Base-by-base conservation (phyloP, 441 rosid species). In the Metrosideros polymorpha region DNA sequence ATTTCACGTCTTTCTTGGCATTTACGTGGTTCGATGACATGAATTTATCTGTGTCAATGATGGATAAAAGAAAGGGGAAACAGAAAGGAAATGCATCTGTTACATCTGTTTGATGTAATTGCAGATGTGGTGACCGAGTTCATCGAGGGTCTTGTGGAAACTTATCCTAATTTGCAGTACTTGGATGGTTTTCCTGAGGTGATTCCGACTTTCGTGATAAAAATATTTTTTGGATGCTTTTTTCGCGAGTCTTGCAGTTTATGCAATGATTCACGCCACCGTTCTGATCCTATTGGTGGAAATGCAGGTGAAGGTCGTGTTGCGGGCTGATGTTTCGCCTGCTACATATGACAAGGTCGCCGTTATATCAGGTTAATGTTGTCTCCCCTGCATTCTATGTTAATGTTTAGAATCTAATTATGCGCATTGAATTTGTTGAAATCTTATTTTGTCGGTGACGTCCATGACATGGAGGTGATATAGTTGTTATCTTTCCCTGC, bases 141-240 rank as follows among this genome's bases (percentile, higher is more conserved):
- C 91, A 95, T 98, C 71, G 99, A 98, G 89, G 99, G 99, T 71
- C 95, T 98, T 75, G 94, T 93, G 3, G 99, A 98, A 89, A 95
- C 98, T 55, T 98, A 95, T 89, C 95, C 98, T n/a, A 96, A 94
- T 77, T 91, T 98, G 84, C 99, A 96, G 90, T 94, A 93, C 87
- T 90, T 98, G 91, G 99, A 95, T 88, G 99, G 99, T 53, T 95
- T 98, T 85, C 99, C 99, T 42, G 96, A 96, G 99, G 98, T 95
- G 85, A 71, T 88, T 85, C 47, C 4, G 82, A 8, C 85, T 47
- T 56, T 24, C 47, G 32, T n/a, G 87, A 29, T 47, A 35, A 6
- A 52, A 15, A 3, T 30, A 18, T 56, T 79, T 22, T 75, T 50
- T 83, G 52, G 52, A 82, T 53, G 27, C 22, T 29, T 56, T n/a